Percentiles rank a stretch among this genome's conserved stretches.
Evolutionary conservation across 306 rosid species (phyloP).

Genomic region (Nissolia schottii): DNA sequence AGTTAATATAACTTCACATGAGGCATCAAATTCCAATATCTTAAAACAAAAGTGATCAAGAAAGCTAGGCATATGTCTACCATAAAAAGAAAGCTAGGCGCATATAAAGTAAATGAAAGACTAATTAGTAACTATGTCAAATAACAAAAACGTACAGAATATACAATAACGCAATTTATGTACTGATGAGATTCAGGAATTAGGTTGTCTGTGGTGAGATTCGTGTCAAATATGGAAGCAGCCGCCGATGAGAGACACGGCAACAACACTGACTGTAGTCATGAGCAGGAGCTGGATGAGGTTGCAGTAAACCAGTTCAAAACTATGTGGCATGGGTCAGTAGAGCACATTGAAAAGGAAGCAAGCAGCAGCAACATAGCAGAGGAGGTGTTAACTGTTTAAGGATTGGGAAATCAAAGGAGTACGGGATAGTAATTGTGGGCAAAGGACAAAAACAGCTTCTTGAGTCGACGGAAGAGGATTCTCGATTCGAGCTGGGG

Average conservation of each 20-base stretch:
- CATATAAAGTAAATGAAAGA: no score
- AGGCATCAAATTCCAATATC: not conserved
- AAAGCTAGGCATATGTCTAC: not conserved
- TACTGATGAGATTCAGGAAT: constrained; percentile 31
- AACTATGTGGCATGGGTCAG: constrained; percentile 17
- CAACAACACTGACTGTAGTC: no score
- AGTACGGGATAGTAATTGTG: constrained; percentile 27
- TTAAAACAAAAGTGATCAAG: constrained; percentile 2
- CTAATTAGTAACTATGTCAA: no score
- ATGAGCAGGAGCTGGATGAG: constrained; percentile 34
- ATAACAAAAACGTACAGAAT: no score
- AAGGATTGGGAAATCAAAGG: constrained; percentile 23
- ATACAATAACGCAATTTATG: no score
- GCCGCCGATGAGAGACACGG: no score
- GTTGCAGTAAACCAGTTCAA: constrained; percentile 7
- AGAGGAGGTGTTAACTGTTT: constrained; percentile 26
- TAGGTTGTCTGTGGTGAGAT: constrained; percentile 22
- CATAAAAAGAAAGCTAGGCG: no score
- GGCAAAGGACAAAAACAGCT: constrained; percentile 27
- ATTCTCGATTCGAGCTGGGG: constrained; percentile 20
- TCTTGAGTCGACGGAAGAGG: not conserved
- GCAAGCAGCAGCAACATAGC: constrained; percentile 7
- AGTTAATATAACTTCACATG: not conserved
- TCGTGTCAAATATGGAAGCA: not conserved
- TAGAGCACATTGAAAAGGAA: constrained; percentile 25